Evolutionary conservation across 2,329 filamentous ascomycete species (phyloP), one percentile per base, ranked within the genome.

Genomic region (Nigrograna mackinnonii): DNA sequence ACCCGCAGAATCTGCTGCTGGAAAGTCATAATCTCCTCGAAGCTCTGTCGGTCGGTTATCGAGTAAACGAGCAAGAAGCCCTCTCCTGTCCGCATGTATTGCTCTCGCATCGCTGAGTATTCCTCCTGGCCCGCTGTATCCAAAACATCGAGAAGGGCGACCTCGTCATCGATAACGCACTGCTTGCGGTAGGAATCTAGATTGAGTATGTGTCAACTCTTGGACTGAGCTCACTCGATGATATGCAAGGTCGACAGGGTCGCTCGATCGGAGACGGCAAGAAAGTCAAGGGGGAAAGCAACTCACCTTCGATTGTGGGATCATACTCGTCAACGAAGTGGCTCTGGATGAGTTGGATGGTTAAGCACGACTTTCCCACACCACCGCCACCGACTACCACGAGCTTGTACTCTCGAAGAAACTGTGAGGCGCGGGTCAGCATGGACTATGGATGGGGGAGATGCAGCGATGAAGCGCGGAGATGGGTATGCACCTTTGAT

Each of bases 281-380:
- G 39, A 9, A 21, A 9, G 24, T n/a, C n/a, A n/a, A 9, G 24
- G 9, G 9, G 9, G 24, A n/a, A 9, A 28, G 24, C 9, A 11
- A 61, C 80, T 59, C 72, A 91, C 94, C 94, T 88, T 99, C 94
- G 67, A 99, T 97, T 64, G 94, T 99, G 44, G 94, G 94, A 74
- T 99, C 94, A 74, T 99, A 99, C 74, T 97, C 94, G 73, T 97
- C 94, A 69, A 97, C 92, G 78, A 99, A 99, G 72, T 99, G 94
- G 72, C 87, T 92, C 76, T 78, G 75, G 61, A 78, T 78, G 53
- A 78, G 72, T 52, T 97, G 94, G 67, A 99, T 97, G 46, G 94
- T 97, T 79, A 99, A 83, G 77, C 94, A 97, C 50, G 92, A 97
- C 80, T 99, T 99, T 77, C 94, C 94, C 55, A 99, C 94, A 72